Evolutionary conservation across 2,329 filamentous ascomycete species (phyloP), one percentile per base, ranked within the genome.

Genomic region (Phyllosticta capitalensis): DNA sequence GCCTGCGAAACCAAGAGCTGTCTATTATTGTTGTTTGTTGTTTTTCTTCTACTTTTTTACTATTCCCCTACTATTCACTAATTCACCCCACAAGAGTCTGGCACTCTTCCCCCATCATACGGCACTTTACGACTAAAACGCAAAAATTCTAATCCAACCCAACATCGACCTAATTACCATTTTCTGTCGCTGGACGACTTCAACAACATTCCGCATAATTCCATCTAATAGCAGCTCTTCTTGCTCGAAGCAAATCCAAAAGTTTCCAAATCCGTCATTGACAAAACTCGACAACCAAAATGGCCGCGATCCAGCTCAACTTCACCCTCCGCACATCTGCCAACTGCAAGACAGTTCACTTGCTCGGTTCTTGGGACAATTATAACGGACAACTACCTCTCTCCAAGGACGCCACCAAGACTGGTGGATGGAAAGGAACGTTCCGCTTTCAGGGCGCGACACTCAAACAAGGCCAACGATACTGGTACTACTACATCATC

Each of bases 401-500:
- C 68, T 90, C 91, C 78, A 92, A 91, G 80, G 90, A 96, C 71
- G 83, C 87, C 54, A 86, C 87, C 77, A 96, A 96, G 81, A 85
- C 88, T 60, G 91, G 91, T 72, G 88, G 88, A 67, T 97, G 92
- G 91, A 89, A 92, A 75, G 94, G 92, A 71, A 95, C 90, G 70
- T 96, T 99, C 82, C 88, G 90, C 79, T 96, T 99, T 80, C 89
- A 94, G 78, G 88, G 87, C 73, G 78, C 84, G 63, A 92, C 90
- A 62, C 83, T 97, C 69, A 86, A 92, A 80, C 81, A 90, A 68
- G 91, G 92, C 74, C 86, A 90, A 74, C 87, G 92, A 73, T 97
- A 97, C 85, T 99, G 94, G 94, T 99, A 97, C 86, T 99, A 99
- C 85, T 99, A 96, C 83, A 96, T 97, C 85, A 94, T 97, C 76